Evolutionary conservation across 2,329 filamentous ascomycete species (phyloP), one percentile per base, ranked within the genome.

Genomic region (Aspergillus sp.): DNA sequence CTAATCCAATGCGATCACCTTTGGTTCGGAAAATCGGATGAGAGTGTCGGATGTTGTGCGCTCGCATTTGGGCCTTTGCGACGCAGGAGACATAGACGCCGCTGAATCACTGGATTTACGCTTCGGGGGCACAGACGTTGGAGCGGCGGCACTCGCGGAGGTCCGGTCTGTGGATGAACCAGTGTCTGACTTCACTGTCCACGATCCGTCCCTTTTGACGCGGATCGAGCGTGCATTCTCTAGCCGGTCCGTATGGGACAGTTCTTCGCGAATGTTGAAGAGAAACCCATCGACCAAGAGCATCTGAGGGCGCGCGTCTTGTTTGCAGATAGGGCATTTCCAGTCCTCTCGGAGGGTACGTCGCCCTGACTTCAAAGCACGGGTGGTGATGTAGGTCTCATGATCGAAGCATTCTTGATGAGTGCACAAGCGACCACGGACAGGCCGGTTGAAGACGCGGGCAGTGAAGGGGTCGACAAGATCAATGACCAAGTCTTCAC

Each of bases 331-430:
- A 0, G 95, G 95, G 69, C 95, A 99, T 64, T 85, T 89, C 92
- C 93, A 97, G 55, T 86, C 85, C 57, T 82, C 82, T 41, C 72
- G 67, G 53, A 73, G 55, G 21, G 67, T 63, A 23, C 76, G 72
- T 62, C 82, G 83, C 13, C 78, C 76, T 5, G 81, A 80, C 45
- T 73, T 77, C 23, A 72, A 75, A 21, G 67, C 72, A 15, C 91
- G 86, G 5, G 89, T 91, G 13, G 81, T 75, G 8, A 99, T 83
- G 80, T 91, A 98, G 0, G 86, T 93, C 19, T 90, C 84, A 7
- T 97, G 85, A 72, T 98, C 94, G 72, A 98, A 97, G 72, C 92
- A 97, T 71, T 97, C 91, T 38, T 89, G 80, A 72, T 99, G 94
- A 23, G 80, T 79, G 73, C 95, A 99, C 3, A 74, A 68, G 7